A percentile compares a stretch with the other conserved stretches of the same genome.
Evolutionary conservation across 208 protist species (phyloP).

Genomic region (Leishmania aethiopica): DNA sequence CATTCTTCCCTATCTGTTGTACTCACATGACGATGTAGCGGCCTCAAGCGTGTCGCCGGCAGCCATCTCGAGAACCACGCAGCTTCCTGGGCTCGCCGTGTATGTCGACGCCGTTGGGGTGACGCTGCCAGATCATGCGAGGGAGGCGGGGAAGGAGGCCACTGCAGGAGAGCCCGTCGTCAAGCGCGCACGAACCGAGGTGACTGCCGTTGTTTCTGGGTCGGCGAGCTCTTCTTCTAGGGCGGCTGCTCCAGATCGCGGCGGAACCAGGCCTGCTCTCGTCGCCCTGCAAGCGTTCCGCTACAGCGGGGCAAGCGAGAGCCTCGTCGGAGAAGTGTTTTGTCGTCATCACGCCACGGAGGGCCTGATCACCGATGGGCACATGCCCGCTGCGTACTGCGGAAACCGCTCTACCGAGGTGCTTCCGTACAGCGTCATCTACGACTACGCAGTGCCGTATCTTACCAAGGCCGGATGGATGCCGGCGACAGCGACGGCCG

Average conservation of each 20-base stretch:
- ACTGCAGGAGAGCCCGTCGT: neutral
- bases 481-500: neutral
- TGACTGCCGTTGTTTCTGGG: neutral
- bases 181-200: constrained; percentile 14
- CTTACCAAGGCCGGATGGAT: constrained; percentile 50
- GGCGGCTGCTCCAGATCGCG: neutral
- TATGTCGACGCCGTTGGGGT: constrained; percentile 21
- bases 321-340: constrained; percentile 69
- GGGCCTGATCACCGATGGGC: constrained; percentile 43
- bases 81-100: constrained; percentile 29
- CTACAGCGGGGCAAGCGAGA: constrained; percentile 62
- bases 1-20: constrained; percentile 64
- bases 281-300: constrained; percentile 54
- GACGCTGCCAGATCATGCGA: neutral
- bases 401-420: constrained; percentile 69
- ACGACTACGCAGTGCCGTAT: constrained; percentile 76
- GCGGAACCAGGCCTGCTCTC: neutral
- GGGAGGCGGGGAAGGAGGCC: too few species aligned
- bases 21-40: constrained; percentile 37
- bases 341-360: constrained; percentile 66
- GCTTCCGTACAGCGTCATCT: constrained; percentile 77
- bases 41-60: constrained; percentile 19
- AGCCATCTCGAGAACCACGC: constrained; percentile 7
- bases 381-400: constrained; percentile 62
- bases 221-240: constrained; percentile 2